Percentiles rank a stretch among this genome's conserved stretches.
phyloP scores from a whole-genome alignment of 2,329 filamentous ascomycete species.

The Talaromyces sp. region DNA sequence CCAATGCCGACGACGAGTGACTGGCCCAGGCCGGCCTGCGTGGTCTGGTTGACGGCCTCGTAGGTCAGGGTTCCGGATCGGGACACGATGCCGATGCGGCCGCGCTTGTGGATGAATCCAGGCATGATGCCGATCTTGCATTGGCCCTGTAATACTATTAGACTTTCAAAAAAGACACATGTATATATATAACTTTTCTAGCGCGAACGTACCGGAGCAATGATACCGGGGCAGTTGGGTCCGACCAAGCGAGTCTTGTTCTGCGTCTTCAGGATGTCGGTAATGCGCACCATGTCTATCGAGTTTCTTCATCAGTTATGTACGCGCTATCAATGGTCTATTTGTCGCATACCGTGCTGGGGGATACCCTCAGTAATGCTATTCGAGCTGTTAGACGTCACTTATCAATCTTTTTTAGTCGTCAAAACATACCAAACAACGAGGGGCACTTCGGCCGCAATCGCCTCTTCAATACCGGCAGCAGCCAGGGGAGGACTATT shows the following conservation, averaged over 20 bases:
- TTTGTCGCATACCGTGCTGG: conserved; percentile 71
- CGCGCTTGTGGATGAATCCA: conserved; percentile 99
- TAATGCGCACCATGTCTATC: conserved; percentile 96
- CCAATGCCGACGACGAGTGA: conserved; percentile 97
- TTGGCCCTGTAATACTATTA: conserved; percentile 59
- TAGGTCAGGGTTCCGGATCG: conserved; percentile 97
- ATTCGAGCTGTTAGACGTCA: conserved; percentile 9
- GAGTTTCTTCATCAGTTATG: conserved; percentile 2
- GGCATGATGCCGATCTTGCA: conserved; percentile 99
- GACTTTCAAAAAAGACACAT: neutral
- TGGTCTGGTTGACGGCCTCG: conserved; percentile 99
- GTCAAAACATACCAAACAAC: conserved; percentile 67
- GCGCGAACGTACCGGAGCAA: conserved; percentile 57
- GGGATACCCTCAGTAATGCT: conserved; percentile 94
- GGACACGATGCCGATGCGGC: conserved; percentile 96
- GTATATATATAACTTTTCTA: neutral
- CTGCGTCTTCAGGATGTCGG: conserved; percentile 95
- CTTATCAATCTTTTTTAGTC: neutral
- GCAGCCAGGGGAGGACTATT: conserved; percentile 81
- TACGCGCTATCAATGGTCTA: neutral
- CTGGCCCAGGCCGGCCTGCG: conserved; percentile 91
- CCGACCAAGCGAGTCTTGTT: conserved; percentile 94
- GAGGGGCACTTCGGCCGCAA: conserved; percentile 85
- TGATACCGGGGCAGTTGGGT: conserved; percentile 97
- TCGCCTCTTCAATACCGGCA: conserved; percentile 92